Conservation (phyloP, 1,284 basidiomycete species). For the Athelia psychrophila region DNA sequence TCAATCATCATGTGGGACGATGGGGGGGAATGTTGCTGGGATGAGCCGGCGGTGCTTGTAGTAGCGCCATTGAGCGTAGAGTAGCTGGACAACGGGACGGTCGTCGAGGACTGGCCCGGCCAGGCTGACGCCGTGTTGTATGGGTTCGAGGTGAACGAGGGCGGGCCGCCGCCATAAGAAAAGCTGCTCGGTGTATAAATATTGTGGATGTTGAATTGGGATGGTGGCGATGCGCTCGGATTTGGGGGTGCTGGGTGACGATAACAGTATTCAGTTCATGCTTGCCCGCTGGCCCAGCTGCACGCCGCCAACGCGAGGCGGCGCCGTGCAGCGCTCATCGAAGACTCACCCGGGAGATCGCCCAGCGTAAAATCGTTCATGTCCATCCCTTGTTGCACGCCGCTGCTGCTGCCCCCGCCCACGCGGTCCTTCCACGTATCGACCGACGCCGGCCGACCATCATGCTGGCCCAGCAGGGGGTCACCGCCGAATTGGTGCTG, state of each 20-base stretch:
- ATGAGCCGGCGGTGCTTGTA: slow-evolving; percentile 21
- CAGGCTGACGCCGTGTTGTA: slow-evolving; percentile 48
- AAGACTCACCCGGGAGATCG: slow-evolving; percentile 34
- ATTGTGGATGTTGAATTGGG: slow-evolving; percentile 33
- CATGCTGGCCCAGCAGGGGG: slow-evolving; percentile 36
- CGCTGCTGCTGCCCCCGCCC: slow-evolving; percentile 23
- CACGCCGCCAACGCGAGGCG: background rate
- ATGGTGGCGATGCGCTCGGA: background rate
- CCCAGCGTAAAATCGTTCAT: slow-evolving; percentile 40
- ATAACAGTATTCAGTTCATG: background rate
- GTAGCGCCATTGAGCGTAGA: slow-evolving; percentile 75
- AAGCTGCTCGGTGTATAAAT: slow-evolving; percentile 35
- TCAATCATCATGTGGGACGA: slow-evolving; percentile 47
- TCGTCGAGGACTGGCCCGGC: slow-evolving; percentile 35
- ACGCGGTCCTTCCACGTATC: slow-evolving; percentile 48
- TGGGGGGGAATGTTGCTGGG: slow-evolving; percentile 11
- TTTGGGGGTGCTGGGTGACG: background rate
- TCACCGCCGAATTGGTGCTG: slow-evolving; percentile 35
- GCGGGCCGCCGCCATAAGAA: slow-evolving; percentile 23
- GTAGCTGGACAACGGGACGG: slow-evolving; percentile 65
- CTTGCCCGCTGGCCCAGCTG: background rate
- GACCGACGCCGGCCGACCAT: slow-evolving; percentile 29
- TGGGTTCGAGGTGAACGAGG: slow-evolving; percentile 50
- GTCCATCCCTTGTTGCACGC: slow-evolving; percentile 32
- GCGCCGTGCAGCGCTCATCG: slow-evolving; percentile 20